These are phyloP conservation scores for Trichosporon faecale DNA, from an alignment of 1,284 basidiomycete genomes.

Conservation along the genomic window DNA sequence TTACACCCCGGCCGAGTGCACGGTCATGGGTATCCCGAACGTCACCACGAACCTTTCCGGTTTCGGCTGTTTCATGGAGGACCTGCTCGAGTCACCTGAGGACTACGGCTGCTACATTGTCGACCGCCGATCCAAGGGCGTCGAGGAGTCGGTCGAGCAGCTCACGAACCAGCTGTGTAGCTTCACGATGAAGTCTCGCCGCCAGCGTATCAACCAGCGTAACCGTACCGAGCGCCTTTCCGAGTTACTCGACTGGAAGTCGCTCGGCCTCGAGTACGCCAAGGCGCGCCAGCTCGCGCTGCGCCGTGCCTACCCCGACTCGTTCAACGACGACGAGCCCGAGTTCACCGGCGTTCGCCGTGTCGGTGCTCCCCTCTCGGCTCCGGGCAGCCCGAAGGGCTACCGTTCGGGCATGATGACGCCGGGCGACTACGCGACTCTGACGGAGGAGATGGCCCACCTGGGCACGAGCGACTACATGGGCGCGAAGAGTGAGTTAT, in stretches of 20 bases:
- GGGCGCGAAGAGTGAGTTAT: conserved; percentile 66
- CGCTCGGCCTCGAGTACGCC: conserved; percentile 92
- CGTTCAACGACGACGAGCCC: conserved; percentile 69
- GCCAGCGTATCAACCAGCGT: conserved; percentile 96
- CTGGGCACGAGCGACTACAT: conserved; percentile 84
- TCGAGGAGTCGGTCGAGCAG: conserved; percentile 84
- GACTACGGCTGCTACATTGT: conserved; percentile 88
- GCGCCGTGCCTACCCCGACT: conserved; percentile 90
- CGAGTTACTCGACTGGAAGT: conserved; percentile 96
- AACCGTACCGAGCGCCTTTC: conserved; percentile 92
- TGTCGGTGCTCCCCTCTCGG: conserved; percentile 65
- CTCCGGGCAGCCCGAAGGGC: conserved; percentile 76
- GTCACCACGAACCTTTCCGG: conserved; percentile 97
- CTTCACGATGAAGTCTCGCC: conserved; percentile 83
- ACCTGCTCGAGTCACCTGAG: conserved; percentile 84
- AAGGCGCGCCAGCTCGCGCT: conserved; percentile 91
- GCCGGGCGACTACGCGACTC: conserved; percentile 79
- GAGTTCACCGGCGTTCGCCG: conserved; percentile 66
- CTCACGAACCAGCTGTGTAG: conserved; percentile 65
- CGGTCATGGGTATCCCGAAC: conserved; percentile 90
- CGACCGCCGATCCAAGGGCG: conserved; percentile 81
- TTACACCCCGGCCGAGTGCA: conserved; percentile 61
- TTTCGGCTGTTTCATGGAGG: conserved; percentile 98
- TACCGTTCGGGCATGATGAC: conserved; percentile 74
- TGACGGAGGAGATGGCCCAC: conserved; percentile 91